Percentiles rank a stretch among this genome's conserved stretches.
Evolutionary conservation across 345 rosid genomes (phyloP).

Genomic region (Hypericum androsaemum): DNA sequence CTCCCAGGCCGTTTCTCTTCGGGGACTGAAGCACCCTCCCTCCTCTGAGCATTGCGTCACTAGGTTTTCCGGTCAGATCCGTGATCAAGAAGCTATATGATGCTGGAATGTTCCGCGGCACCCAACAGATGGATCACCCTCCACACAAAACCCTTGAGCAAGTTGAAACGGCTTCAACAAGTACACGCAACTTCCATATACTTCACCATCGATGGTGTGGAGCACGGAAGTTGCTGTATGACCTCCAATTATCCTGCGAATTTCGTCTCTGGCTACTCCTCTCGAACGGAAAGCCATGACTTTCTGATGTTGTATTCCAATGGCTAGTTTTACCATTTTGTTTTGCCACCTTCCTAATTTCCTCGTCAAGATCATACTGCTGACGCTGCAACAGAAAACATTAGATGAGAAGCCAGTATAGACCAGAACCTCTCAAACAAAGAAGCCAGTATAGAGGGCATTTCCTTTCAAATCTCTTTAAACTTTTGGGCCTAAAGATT

Average conservation of each 20-base stretch:
- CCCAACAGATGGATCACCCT: too few species aligned
- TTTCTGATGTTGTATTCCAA: slow-evolving; percentile 14
- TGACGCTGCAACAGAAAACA: slow-evolving; percentile 42
- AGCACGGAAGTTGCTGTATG: neutral
- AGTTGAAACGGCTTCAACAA: too few species aligned
- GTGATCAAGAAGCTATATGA: too few species aligned
- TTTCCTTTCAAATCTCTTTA: too few species aligned
- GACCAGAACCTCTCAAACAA: neutral
- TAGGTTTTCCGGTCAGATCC: too few species aligned
- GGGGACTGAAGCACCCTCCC: too few species aligned
- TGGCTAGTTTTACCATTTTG: slow-evolving; percentile 45
- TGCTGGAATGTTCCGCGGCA: too few species aligned
- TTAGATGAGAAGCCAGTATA: neutral
- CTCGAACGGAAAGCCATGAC: neutral
- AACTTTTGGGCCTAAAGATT: too few species aligned
- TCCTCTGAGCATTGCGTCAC: too few species aligned
- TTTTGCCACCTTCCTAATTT: slow-evolving; percentile 47
- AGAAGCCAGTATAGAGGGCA: neutral
- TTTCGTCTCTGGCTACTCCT: neutral
- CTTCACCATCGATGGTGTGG: slow-evolving; percentile 1
- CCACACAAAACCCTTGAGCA: too few species aligned
- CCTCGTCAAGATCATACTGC: slow-evolving; percentile 81
- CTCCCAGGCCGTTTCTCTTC: too few species aligned
- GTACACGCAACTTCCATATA: too few species aligned
- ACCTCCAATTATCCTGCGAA: slow-evolving; percentile 1